phyloP scores from a whole-genome alignment of 495 filamentous ascomycete genomes.

The Penicillium arizonense region DNA sequence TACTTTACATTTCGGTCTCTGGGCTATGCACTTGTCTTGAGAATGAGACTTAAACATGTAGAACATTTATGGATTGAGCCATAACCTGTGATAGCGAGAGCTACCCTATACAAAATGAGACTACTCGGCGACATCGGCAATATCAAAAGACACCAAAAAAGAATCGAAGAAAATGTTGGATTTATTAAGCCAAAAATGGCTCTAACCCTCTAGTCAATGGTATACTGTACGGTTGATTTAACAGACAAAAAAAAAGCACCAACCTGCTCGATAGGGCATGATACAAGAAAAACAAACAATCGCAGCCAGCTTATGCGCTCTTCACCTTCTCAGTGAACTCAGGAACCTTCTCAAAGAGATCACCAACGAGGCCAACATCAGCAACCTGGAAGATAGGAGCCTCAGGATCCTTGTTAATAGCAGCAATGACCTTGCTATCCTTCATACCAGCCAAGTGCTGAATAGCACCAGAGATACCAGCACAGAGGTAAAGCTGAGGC shows the following conservation, averaged over 20 bases:
- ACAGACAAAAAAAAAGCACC: constrained; percentile 15
- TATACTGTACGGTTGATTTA: constrained; percentile 31
- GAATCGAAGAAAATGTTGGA: constrained; percentile 2
- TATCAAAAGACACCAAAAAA: neutral
- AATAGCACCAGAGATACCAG: constrained; percentile 94
- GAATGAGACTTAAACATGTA: no score
- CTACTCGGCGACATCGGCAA: no score
- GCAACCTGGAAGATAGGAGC: constrained; percentile 98
- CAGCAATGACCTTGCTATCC: constrained; percentile 98
- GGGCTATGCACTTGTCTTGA: no score
- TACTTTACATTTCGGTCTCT: neutral
- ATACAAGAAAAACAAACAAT: constrained; percentile 23
- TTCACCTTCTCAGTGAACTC: constrained; percentile 96
- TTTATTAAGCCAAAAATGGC: constrained; percentile 10
- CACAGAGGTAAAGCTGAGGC: constrained; percentile 90
- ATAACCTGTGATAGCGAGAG: no score
- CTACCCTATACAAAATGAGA: no score
- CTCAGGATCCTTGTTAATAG: constrained; percentile 96
- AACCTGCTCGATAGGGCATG: constrained; percentile 23
- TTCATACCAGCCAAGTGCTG: constrained; percentile 99
- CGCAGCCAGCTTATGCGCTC: constrained; percentile 30
- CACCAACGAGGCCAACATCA: constrained; percentile 91
- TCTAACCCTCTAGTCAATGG: constrained; percentile 26
- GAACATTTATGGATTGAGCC: no score
- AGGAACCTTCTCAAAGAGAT: constrained; percentile 92